Evolutionary conservation across 108 stramenopile genomes (phyloP), one percentile per base, ranked within the genome.

Genomic region (Stephanodiscus triporus): DNA sequence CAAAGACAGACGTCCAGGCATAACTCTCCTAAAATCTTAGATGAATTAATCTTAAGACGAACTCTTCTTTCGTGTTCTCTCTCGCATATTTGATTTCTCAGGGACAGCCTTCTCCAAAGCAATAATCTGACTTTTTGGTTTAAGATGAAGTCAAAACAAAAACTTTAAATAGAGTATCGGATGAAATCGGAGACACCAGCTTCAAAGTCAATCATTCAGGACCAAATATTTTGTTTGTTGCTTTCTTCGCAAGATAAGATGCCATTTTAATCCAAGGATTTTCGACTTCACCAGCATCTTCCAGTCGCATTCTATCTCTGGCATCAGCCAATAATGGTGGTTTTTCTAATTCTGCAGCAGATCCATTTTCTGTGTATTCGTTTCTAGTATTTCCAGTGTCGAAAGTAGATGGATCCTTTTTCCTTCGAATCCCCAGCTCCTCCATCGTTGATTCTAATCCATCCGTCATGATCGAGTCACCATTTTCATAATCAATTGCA

Each of bases 401-500:
- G 6, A 32, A 32, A 6, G 30, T 43, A 63, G 43, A 36, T 11
- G 61, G 63, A 9, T 19, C 24, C 37, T n/a, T 19, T 23, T 63
- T 40, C 58, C 26, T 17, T 58, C 30, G 43, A 32, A 73, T 55
- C 49, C 71, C 66, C 20, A 80, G 14, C 38, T 80, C 72, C 58
- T 29, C 5, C 45, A 68, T 40, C 14, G 82, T 82, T 43, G 74
- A 78, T 14, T 83, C 68, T 16, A 85, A 34, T 16, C 82, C 81
- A 61, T 75, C 72, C 27, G 80, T 76, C 70, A 86, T 76, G 27
- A 72, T 75, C n/a, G 67, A 63, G 42, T 69, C 73, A 10, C 85
- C 85, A 62, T 83, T 80, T 64, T 86, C 82, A 55, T 70, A 86
- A 65, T 86, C 85, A 59, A 86, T 86, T 34, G 85, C 82, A 54